Conservation (phyloP, 495 filamentous ascomycete species). For the Penicillium alfredii region DNA sequence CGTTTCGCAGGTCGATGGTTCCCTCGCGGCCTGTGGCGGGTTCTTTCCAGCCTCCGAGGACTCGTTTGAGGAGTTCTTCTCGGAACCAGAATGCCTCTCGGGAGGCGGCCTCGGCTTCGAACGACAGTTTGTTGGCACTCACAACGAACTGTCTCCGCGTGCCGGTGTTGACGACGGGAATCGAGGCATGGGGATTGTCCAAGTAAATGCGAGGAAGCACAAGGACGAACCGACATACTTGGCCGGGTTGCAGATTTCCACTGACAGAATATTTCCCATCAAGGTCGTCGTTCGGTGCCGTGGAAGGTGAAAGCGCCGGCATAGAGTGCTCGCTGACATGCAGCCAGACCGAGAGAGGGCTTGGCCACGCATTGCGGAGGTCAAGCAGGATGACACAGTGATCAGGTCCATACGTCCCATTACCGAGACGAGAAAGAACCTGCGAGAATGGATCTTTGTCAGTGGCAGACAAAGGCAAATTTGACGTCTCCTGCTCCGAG, state of each 20-base stretch:
- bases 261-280: slow-evolving; percentile 40
- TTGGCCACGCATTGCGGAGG: slow-evolving; percentile 82
- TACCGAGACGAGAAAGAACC: slow-evolving; percentile 37
- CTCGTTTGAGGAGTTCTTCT: slow-evolving; percentile 67
- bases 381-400: slow-evolving; percentile 80
- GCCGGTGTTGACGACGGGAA: slow-evolving; percentile 69
- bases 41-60: slow-evolving; percentile 69
- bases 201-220: slow-evolving; percentile 72
- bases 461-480: slow-evolving; percentile 13
- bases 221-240: slow-evolving; percentile 69
- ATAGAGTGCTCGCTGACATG: slow-evolving; percentile 44
- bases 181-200: slow-evolving; percentile 65
- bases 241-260: slow-evolving; percentile 68
- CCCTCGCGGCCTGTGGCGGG: slow-evolving; percentile 53
- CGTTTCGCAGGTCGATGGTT: slow-evolving; percentile 63
- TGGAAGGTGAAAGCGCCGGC: neutral
- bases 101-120: slow-evolving; percentile 69
- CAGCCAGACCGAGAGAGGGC: slow-evolving; percentile 53
- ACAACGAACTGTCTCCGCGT: slow-evolving; percentile 84
- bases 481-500: slow-evolving; percentile 5
- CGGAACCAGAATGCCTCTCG: slow-evolving; percentile 92
- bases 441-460: slow-evolving; percentile 34
- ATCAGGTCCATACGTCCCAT: slow-evolving; percentile 44
- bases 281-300: slow-evolving; percentile 6
- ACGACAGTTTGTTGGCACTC: slow-evolving; percentile 67